Evolutionary conservation across 257 asterid species (phyloP), one percentile per base, ranked within the genome.

Genomic region (Ajuga chamaepitys): DNA sequence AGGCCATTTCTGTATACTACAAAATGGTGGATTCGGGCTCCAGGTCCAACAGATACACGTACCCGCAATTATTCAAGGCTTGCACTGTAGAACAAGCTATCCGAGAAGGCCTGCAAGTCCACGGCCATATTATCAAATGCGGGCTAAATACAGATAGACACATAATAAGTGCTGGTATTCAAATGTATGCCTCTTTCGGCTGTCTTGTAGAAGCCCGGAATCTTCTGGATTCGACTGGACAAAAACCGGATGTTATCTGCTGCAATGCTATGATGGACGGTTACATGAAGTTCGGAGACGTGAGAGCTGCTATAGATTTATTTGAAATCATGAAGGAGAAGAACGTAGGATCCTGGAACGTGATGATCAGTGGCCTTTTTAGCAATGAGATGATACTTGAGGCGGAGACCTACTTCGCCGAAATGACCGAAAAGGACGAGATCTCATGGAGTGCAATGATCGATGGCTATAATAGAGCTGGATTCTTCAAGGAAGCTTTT

Each of bases 381-480:
- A 38, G 64, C 18, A 78, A 75, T 78, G 80, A 41, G 47, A 76
- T 70, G 81, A 42, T 68, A 24, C 56, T 30, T 63, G 73, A 75
- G 30, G 90, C 94, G 8, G 69, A 68, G 50, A 67, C 58, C 28
- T 66, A 62, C 59, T 79, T 86, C 53, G 20, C 74, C 37, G 59
- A 63, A 53, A 81, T 86, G 82, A 78, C 70, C 1, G 69, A 18
- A 28, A 82, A 64, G 18, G 83, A 81, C 50, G 78, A 74, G 61
- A 77, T 80, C 24, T 64, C 86, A 12, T 86, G 87, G 86, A 86
- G 81, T 58, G 76, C 78, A 4, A 77, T 83, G 79, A 62, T 83
- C 12, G 75, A 80, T 64, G 88, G 85, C 5, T 83, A 66, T 45
- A 73, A 60, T 35, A 68, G 53, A 32, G 22, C 40, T 16, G 82